Evolutionary conservation across 2,329 filamentous ascomycete species (phyloP), one percentile per base, ranked within the genome.

Genomic region (Colletotrichum tropicale): DNA sequence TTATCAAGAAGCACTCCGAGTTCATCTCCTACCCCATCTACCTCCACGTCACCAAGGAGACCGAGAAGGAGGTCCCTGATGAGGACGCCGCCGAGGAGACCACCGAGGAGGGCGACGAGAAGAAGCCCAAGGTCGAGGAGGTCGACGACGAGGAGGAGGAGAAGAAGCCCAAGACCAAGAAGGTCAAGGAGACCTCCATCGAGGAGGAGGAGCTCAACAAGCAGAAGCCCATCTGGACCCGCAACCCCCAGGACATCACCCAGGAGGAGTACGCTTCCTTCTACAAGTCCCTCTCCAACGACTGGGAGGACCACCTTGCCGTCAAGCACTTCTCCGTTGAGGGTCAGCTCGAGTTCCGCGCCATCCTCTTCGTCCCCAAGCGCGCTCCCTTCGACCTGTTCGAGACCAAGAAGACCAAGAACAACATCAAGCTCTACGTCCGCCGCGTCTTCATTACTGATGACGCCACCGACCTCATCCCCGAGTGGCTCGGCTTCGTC

Each of bases 11-110:
- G 95, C 97, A 99, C 94, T 98, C 97, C 86, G 97, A 99, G 91
- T 99, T 99, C 93, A 99, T 99, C 91, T 98, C 97, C 67, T 99
- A 99, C 93, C 97, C 97, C 85, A 99, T 99, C 94, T 99, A 98
- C 93, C 96, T 99, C 81, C 97, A 99, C 91, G 96, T 99, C 85
- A 89, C 94, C 87, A 99, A 99, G 94, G 97, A 99, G 95, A 96
- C 94, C 80, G 97, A 99, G 95, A 98, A 92, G 84, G 97, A 99
- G 91, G 96, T 98, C 79, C 96, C 96, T 79, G 97, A 98, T 86
- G 96, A 98, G 91, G 96, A 98, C 68, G 95, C 92, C 80, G 15
- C 92, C 79, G 91, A 93, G 82, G 91, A 93, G 82, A 92, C 92
- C 83, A 83, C 82, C 75, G 83, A 85, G 76, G 93, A 94, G 80